These are phyloP conservation scores for Rheum nobile DNA, from an alignment of 148 eudicot genomes.

Conservation along the genomic window DNA sequence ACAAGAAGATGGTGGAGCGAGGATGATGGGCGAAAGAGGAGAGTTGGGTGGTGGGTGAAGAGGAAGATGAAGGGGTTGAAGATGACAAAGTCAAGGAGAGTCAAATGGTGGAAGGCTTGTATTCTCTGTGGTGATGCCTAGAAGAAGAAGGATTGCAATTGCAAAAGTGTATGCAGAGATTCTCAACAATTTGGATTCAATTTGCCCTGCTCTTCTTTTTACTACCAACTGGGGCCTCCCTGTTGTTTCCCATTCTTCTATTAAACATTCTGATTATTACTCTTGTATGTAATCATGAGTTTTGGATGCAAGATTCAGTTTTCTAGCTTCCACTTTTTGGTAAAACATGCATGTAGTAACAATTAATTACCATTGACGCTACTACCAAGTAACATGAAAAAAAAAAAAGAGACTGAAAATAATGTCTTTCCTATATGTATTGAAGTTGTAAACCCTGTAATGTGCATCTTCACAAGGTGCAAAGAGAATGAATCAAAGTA, in stretches of 20 bases:
- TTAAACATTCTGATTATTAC: too few relatives aligned
- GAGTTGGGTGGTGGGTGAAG: slow-evolving; percentile 5
- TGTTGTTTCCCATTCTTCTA: not conserved
- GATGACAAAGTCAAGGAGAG: not conserved
- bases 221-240: slow-evolving; percentile 1
- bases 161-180: not conserved
- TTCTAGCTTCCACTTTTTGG: too few relatives aligned
- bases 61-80: not conserved
- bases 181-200: not conserved
- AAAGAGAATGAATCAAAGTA: too few relatives aligned
- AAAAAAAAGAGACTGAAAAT: too few relatives aligned
- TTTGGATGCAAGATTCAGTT: not conserved
- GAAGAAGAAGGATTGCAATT: not conserved
- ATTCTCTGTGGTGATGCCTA: not conserved
- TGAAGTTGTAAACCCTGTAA: too few relatives aligned
- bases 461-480: too few relatives aligned
- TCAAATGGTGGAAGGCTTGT: not conserved
- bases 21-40: not conserved
- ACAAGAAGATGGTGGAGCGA: not conserved
- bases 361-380: too few relatives aligned
- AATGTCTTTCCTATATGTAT: too few relatives aligned
- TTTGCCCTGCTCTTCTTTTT: not conserved
- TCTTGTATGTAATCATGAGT: not conserved
- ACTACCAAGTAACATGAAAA: too few relatives aligned
- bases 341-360: too few relatives aligned